Evolutionary conservation across 768 basidiomycete genomes (phyloP).

Genomic region (Trametes maxima): DNA sequence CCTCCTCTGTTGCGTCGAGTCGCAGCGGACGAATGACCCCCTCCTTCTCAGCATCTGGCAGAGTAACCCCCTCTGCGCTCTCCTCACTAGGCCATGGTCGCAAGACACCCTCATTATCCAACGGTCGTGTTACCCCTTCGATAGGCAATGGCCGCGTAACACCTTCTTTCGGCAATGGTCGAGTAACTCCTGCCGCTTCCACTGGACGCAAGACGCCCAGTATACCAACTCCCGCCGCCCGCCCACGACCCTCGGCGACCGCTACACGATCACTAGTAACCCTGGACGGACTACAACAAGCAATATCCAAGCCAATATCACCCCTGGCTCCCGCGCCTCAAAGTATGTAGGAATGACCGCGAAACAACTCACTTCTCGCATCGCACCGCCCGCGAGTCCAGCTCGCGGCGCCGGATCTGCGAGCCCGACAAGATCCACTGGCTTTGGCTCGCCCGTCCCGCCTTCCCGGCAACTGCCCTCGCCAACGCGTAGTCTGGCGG

Average conservation of each 20-base stretch:
- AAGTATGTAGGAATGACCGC: constrained; percentile 87
- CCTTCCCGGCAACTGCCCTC: constrained; percentile 35
- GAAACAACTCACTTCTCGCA: constrained; percentile 66
- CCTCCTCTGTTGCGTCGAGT: constrained; percentile 81
- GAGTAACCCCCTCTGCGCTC: constrained; percentile 47
- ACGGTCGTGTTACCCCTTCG: constrained; percentile 25
- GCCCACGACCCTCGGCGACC: constrained; percentile 20
- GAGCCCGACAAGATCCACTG: constrained; percentile 26
- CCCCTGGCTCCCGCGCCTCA: constrained; percentile 82
- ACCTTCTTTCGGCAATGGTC: constrained; percentile 51
- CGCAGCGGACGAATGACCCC: constrained; percentile 50
- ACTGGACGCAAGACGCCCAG: constrained; percentile 30
- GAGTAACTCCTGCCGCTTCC: constrained; percentile 46
- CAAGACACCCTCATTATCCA: constrained; percentile 55
- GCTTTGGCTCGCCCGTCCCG: constrained; percentile 24
- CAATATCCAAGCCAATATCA: constrained; percentile 50
- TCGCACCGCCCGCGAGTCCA: constrained; percentile 21
- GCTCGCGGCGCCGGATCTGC: constrained; percentile 22
- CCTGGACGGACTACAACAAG: constrained; percentile 24
- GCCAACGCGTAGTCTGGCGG: constrained; percentile 34
- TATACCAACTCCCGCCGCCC: constrained; percentile 20
- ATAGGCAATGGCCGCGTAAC: constrained; percentile 39
- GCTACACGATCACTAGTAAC: constrained; percentile 22
- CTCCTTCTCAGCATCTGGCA: constrained; percentile 45
- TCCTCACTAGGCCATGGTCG: constrained; percentile 46